Evolutionary conservation across 2,329 filamentous ascomycete species (phyloP), one percentile per base, ranked within the genome.

Genomic region (Colletotrichum siamense): DNA sequence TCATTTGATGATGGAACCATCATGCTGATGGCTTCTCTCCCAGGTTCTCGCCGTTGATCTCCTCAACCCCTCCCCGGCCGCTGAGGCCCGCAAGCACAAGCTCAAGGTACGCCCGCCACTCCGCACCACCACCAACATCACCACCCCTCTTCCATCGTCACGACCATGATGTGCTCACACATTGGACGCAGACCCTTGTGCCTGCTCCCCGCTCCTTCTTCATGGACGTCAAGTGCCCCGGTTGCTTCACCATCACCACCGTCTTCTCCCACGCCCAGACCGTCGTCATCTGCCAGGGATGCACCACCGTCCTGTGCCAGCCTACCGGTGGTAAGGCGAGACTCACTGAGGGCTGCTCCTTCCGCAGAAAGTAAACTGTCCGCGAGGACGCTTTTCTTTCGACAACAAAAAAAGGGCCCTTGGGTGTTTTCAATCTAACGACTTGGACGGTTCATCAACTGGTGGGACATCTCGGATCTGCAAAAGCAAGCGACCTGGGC

Each of bases 161-260:
- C 30, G 24, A 44, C 30, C 57, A 59, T 66, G 7, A 26, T 32
- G 59, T 77, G 61, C 80, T 79, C 76, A 79, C 74, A 69, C 24
- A 2, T 32, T 34, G 61, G 71, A 79, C 44, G n/a, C 82, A 98
- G 96, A 96, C 92, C 82, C 95, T 99, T 85, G 97, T 99, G 87
- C 97, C 97, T 85, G 94, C 93, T 82, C 97, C 97, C 85, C 95
- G 97, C 88, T 99, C 96, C 82, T 99, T 99, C 95, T 99, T 99
- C 95, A 99, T 99, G 97, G 97, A 99, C 88, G 97, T 99, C 92
- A 99, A 99, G 95, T 99, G 97, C 95, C 97, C 97, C 88, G 97
- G 97, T 86, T 99, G 97, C 95, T 99, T 99, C 94, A 98, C 96
- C 89, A 99, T 99, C 93, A 99, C 97, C 89, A 99, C 97, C 89